A percentile compares a stretch with the other conserved stretches of the same genome.
These are phyloP conservation scores for Manihot esculenta DNA, from an alignment of 441 rosid species.

Conservation along the genomic window DNA sequence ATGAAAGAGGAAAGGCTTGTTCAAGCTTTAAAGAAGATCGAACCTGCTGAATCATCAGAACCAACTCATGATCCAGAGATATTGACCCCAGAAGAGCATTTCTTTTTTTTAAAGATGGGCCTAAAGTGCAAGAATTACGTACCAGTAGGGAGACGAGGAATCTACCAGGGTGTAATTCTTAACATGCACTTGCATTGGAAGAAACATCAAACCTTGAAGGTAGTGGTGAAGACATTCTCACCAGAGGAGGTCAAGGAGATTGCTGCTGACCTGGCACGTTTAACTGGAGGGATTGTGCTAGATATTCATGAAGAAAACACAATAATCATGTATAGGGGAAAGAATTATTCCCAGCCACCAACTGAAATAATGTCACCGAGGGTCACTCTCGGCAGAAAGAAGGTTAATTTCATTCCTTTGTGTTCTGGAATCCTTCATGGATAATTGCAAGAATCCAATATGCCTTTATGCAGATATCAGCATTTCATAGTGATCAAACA, in stretches of 20 bases:
- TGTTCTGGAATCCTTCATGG: neutral
- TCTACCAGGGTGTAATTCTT: constrained; percentile 93
- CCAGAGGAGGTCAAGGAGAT: constrained; percentile 87
- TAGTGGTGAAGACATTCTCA: constrained; percentile 79
- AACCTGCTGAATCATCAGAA: constrained; percentile 68
- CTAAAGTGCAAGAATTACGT: constrained; percentile 90
- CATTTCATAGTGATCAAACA: neutral
- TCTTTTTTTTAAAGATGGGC: constrained; percentile 84
- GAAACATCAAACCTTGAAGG: constrained; percentile 92
- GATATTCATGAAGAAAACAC: constrained; percentile 79
- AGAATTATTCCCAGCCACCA: constrained; percentile 93
- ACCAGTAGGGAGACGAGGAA: constrained; percentile 86
- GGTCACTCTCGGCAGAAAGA: constrained; percentile 81
- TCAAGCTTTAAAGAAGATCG: constrained; percentile 71
- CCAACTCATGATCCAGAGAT: constrained; percentile 91
- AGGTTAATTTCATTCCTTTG: constrained; percentile 40
- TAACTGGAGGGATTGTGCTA: constrained; percentile 88
- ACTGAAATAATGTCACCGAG: constrained; percentile 94
- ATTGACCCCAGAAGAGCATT: constrained; percentile 92
- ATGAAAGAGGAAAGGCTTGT: constrained; percentile 79
- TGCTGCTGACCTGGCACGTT: constrained; percentile 75
- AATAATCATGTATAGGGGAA: constrained; percentile 93
- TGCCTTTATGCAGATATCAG: neutral
- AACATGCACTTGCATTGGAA: constrained; percentile 99
- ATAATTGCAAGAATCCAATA: neutral